Percentiles rank a stretch among this genome's conserved stretches.
Conservation (phyloP, 129 eudicot genomes). For the Glebionis coronaria region DNA sequence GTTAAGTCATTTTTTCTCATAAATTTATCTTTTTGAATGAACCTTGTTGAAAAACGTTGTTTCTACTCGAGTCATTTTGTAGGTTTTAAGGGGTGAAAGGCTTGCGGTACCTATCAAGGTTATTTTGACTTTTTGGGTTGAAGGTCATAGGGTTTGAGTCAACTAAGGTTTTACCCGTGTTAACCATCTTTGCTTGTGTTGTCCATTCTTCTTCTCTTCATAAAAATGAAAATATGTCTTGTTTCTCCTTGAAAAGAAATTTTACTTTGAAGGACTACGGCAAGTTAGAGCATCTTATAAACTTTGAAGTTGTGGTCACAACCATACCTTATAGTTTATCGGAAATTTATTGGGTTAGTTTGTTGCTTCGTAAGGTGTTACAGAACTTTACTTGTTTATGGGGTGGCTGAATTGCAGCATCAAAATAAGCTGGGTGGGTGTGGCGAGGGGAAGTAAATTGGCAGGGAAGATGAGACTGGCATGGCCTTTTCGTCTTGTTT, state of each 20-base stretch:
- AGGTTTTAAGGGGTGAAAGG: slow-evolving; percentile 14
- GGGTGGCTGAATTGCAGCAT: slow-evolving; percentile 15
- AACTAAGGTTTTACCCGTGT: slow-evolving; percentile 12
- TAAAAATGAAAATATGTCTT: slow-evolving; percentile 29
- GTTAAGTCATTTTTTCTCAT: slow-evolving; percentile 9
- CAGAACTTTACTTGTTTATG: slow-evolving; percentile 8
- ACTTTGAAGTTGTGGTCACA: too few relatives aligned
- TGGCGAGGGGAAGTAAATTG: slow-evolving; percentile 12
- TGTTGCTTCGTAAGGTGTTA: too few relatives aligned
- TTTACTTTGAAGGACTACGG: too few relatives aligned
- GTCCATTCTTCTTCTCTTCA: slow-evolving; percentile 25
- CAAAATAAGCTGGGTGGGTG: slow-evolving; percentile 7
- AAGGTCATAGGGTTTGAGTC: slow-evolving; percentile 34
- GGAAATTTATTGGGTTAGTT: too few relatives aligned
- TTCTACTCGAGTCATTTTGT: slow-evolving; percentile 21
- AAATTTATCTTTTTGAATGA: slow-evolving; percentile 8
- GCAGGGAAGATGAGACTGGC: slow-evolving; percentile 16
- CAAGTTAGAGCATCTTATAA: too few relatives aligned
- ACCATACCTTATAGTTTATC: too few relatives aligned
- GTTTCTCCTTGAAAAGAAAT: background rate
- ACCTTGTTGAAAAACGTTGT: slow-evolving; percentile 24
- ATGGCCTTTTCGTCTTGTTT: slow-evolving; percentile 20
- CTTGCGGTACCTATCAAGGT: too few relatives aligned
- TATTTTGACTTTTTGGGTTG: slow-evolving; percentile 23
- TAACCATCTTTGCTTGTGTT: slow-evolving; percentile 18